A percentile compares a stretch with the other conserved stretches of the same genome.
phyloP scores from a whole-genome alignment of 75 land plant species.

The Pseudotsuga menziesii region DNA sequence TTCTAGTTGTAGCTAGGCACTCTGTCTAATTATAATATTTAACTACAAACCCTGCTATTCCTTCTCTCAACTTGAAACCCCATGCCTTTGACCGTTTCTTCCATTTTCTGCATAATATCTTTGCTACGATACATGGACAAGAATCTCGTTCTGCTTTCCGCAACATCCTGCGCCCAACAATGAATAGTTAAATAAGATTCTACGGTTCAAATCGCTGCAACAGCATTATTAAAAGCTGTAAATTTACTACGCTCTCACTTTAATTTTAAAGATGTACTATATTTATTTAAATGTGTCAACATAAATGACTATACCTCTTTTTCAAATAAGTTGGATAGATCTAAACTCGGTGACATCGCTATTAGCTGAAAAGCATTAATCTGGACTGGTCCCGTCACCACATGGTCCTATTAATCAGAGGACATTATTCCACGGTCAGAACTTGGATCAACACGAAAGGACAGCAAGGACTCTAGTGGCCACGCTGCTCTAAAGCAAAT shows the following conservation, averaged over 20 bases:
- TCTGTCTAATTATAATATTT: too few species aligned
- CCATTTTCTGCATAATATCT: conserved; percentile 58
- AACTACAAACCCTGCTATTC: conserved; percentile 48
- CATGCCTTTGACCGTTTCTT: conserved; percentile 46
- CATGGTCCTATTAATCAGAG: conserved; percentile 8
- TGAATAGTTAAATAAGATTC: too few species aligned
- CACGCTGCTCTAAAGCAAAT: too few species aligned
- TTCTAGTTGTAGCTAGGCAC: not conserved
- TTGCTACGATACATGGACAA: conserved; percentile 54
- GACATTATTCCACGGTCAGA: not conserved
- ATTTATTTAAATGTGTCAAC: too few species aligned
- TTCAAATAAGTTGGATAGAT: conserved; percentile 76
- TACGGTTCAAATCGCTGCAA: too few species aligned
- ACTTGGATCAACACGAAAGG: not conserved
- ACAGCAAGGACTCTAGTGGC: too few species aligned
- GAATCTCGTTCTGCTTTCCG: conserved; percentile 68
- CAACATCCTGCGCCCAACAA: conserved; percentile 59
- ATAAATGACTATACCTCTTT: conserved; percentile 32
- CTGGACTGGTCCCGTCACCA: conserved; percentile 14
- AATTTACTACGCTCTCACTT: too few species aligned
- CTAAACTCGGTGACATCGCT: conserved; percentile 64
- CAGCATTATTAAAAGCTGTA: too few species aligned
- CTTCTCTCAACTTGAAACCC: conserved; percentile 49
- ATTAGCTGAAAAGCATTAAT: conserved; percentile 75
- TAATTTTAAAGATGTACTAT: too few species aligned